These are phyloP conservation scores for Sungouiella thailandica DNA, from an alignment of 805 yeast genomes.

Conservation along the genomic window DNA sequence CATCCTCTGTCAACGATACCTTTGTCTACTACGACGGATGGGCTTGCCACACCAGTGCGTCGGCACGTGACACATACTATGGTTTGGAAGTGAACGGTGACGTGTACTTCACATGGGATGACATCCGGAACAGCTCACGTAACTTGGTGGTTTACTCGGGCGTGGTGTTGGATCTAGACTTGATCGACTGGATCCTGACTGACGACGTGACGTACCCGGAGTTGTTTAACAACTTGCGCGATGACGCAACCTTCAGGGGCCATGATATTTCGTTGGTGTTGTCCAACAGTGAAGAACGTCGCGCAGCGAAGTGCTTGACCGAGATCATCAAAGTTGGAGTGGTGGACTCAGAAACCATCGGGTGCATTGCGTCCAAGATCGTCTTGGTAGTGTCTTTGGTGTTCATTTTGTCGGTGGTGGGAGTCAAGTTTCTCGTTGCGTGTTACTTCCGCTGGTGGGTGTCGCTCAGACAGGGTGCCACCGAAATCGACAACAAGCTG, in stretches of 20 bases:
- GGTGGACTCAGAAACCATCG: constrained; percentile 83
- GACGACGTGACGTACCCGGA: constrained; percentile 70
- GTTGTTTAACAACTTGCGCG: constrained; percentile 58
- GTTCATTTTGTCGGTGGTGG: constrained; percentile 77
- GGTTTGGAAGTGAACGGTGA: constrained; percentile 58
- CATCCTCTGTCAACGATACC: constrained; percentile 61
- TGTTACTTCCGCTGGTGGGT: constrained; percentile 85
- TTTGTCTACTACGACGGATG: constrained; percentile 69
- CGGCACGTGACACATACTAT: constrained; percentile 68
- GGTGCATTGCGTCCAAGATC: constrained; percentile 86
- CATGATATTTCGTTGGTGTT: constrained; percentile 76
- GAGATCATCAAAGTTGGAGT: constrained; percentile 88
- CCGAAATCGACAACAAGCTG: constrained; percentile 49
- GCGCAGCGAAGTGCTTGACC: constrained; percentile 72
- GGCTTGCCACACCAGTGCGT: constrained; percentile 74
- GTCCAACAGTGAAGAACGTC: constrained; percentile 60
- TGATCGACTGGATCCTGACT: constrained; percentile 68
- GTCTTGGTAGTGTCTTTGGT: constrained; percentile 78
- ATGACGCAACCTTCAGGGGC: constrained; percentile 56
- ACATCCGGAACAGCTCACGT: constrained; percentile 59
- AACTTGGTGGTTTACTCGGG: constrained; percentile 88
- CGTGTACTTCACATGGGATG: constrained; percentile 88
- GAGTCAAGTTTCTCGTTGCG: constrained; percentile 76
- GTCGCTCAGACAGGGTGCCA: constrained; percentile 68
- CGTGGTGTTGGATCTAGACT: constrained; percentile 73